Evolutionary conservation across 1,139 yeast species (phyloP).

Genomic region (Ogataea hybrid): DNA sequence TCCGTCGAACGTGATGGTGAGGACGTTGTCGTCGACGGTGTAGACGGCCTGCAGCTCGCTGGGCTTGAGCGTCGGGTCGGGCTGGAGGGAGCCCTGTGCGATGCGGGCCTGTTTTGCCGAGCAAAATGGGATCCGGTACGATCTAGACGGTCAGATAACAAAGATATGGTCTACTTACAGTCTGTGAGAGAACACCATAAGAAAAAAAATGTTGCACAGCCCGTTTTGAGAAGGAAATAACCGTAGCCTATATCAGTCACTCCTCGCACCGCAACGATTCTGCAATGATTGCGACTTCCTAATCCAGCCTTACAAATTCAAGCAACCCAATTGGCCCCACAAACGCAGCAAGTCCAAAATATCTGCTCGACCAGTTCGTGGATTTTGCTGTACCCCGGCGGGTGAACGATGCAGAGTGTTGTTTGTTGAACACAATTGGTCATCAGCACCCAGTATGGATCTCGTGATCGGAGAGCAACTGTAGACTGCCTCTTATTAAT

Average conservation of each 20-base stretch:
- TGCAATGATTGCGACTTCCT: constrained; percentile 1
- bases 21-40: too few relatives aligned
- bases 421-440: not conserved
- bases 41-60: constrained; percentile 55
- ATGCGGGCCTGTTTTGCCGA: constrained; percentile 57
- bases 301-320: constrained; percentile 5
- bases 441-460: too few relatives aligned
- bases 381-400: constrained; percentile 3
- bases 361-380: constrained; percentile 1
- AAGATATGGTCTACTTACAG: not conserved
- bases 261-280: not conserved
- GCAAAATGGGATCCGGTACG: constrained; percentile 56
- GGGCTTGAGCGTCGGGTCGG: constrained; percentile 77
- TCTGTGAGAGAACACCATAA: not conserved
- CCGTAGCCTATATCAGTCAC: not conserved
- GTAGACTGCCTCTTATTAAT: not conserved
- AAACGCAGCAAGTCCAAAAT: too few relatives aligned
- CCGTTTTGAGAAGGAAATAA: not conserved
- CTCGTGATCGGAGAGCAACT: constrained; percentile 1
- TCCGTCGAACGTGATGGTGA: too few relatives aligned
- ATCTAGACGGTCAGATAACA: not conserved
- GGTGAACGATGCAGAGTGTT: not conserved
- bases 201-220: constrained; percentile 6
- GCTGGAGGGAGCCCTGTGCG: constrained; percentile 57
- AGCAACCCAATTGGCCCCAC: constrained; percentile 4